Evolutionary conservation across 208 protist species (phyloP).

Genomic region (Porcisia hertigi): DNA sequence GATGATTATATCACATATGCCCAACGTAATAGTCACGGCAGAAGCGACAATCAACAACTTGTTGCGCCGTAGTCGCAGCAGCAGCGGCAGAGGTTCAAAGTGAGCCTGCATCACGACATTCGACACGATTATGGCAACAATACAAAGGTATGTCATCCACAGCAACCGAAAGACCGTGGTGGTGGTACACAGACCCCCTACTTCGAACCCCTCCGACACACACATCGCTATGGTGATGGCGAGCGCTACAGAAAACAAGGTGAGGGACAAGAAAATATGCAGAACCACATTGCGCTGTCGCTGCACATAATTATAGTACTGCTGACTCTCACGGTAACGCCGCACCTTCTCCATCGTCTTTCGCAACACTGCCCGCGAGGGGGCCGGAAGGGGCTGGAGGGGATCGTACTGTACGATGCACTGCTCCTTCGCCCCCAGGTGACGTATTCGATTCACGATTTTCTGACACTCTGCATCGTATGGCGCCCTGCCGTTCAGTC

Average conservation of each 20-base stretch:
- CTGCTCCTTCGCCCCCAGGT: slow-evolving; percentile 46
- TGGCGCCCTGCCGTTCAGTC: slow-evolving; percentile 38
- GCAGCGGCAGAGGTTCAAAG: slow-evolving; percentile 76
- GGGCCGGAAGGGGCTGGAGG: slow-evolving; percentile 41
- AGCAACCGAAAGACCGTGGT: slow-evolving; percentile 51
- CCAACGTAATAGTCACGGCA: slow-evolving; percentile 49
- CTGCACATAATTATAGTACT: slow-evolving; percentile 76
- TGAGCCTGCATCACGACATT: slow-evolving; percentile 84
- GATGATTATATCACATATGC: slow-evolving; percentile 55
- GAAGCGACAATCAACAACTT: slow-evolving; percentile 63
- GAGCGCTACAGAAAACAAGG: slow-evolving; percentile 57
- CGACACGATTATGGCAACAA: slow-evolving; percentile 63
- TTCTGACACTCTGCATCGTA: slow-evolving; percentile 46
- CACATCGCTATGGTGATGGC: slow-evolving; percentile 58
- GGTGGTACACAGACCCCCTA: slow-evolving; percentile 34
- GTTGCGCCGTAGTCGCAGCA: slow-evolving; percentile 65
- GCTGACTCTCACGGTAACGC: slow-evolving; percentile 51
- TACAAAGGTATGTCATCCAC: slow-evolving; percentile 65
- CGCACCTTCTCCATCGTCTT: slow-evolving; percentile 57
- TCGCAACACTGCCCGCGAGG: slow-evolving; percentile 40
- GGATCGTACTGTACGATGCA: slow-evolving; percentile 47
- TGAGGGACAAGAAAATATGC: slow-evolving; percentile 66
- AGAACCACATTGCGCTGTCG: slow-evolving; percentile 65
- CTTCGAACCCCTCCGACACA: slow-evolving; percentile 42
- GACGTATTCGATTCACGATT: slow-evolving; percentile 50